Base-by-base conservation (phyloP, 768 basidiomycete species). In the Plicaturopsis crispa region DNA sequence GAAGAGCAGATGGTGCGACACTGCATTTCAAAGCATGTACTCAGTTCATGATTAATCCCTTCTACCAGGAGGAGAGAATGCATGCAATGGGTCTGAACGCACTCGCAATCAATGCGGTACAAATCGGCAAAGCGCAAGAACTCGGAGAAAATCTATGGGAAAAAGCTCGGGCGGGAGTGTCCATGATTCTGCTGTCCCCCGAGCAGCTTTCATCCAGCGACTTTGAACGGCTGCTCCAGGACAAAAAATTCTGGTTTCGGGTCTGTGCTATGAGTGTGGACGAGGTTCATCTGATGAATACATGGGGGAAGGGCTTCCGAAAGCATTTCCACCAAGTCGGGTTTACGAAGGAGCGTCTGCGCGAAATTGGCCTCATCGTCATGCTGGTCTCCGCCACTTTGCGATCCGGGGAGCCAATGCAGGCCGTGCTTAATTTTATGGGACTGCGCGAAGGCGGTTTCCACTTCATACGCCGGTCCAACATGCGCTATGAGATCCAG, bases 1-100 rank as follows among this genome's bases (percentile, higher is more conserved):
- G 31, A 54, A 31, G 49, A 46, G 31, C 46, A 54, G 26, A 53
- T 49, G 49, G 54, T 53, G 20, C 16, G 37, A 18, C 5, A 35
- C 30, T 5, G 24, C 6, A 4, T 3, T 39, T 24, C 10, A 36
- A 35, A 7, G 32, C 17, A 28, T 30, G 12, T 23, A 4, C 11
- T 41, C 10, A 11, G 4, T 12, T 38, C 21, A 18, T 6, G 12
- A 3, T 28, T 28, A 28, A 28, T 28, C 14, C 10, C 8, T 8
- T 14, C 10, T 28, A 8, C 10, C 20, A 6, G 11, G 5, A 20
- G 19, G 21, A 39, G 26, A 10, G 11, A n/a, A 38, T 43, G 36
- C 26, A 33, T 14, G 16, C 36, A 14, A 36, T 31, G n/a, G 37
- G 36, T 5, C 20, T 44, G 4, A 16, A 19, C 6, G 28, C 36